phyloP scores from a whole-genome alignment of 2,329 filamentous ascomycete species.

The Penicillium crustosum region DNA sequence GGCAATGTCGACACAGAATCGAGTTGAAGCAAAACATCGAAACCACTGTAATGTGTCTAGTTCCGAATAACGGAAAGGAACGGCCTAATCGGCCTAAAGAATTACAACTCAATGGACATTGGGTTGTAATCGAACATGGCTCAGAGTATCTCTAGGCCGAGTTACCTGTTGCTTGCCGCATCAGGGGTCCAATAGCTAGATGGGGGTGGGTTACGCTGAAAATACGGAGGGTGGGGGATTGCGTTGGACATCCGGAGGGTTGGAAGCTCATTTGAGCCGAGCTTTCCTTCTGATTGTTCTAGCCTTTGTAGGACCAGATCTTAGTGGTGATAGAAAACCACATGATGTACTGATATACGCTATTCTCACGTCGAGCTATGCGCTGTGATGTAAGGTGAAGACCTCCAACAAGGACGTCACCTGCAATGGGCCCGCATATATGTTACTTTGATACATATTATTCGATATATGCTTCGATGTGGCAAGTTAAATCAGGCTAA shows the following conservation, averaged over 20 bases:
- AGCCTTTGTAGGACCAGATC: no score
- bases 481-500: background rate
- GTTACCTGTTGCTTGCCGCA: background rate
- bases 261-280: background rate
- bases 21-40: background rate
- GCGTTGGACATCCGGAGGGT: background rate
- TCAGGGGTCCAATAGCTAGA: background rate
- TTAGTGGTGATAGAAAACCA: background rate
- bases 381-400: background rate
- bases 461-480: background rate
- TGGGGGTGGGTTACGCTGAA: background rate
- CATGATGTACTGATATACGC: background rate
- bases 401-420: background rate
- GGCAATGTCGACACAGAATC: background rate
- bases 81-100: background rate
- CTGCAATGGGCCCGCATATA: no score
- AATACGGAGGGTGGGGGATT: background rate
- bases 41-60: background rate
- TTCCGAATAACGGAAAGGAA: background rate
- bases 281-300: background rate
- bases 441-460: no score
- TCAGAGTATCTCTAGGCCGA: background rate
- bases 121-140: background rate
- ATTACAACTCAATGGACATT: background rate
- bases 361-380: no score